Conservation (phyloP, 768 basidiomycete genomes). For the Leucogyrophana mollusca region DNA sequence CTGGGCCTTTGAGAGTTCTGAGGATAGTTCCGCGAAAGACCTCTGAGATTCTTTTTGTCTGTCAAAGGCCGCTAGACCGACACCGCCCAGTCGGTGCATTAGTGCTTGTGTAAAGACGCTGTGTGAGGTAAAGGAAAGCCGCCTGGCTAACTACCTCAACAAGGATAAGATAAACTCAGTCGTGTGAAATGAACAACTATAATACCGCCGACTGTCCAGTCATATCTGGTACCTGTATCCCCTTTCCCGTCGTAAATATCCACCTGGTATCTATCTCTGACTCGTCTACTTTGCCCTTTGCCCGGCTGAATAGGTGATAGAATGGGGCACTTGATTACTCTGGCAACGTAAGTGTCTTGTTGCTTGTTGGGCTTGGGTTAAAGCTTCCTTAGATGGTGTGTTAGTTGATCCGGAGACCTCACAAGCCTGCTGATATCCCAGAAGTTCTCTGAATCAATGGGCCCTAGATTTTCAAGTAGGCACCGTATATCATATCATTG, state of each 20-base stretch:
- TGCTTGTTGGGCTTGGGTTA: background rate
- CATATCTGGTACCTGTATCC: too few species aligned
- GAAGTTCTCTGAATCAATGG: constrained; percentile 95
- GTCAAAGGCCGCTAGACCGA: constrained; percentile 86
- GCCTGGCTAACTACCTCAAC: background rate
- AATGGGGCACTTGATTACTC: constrained; percentile 86
- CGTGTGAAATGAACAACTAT: too few species aligned
- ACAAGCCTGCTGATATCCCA: background rate
- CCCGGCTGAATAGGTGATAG: too few species aligned
- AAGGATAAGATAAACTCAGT: constrained; percentile 19
- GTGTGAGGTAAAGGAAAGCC: background rate
- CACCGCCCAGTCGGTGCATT: constrained; percentile 79
- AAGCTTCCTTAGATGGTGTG: constrained; percentile 22
- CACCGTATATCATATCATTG: background rate
- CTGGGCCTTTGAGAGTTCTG: constrained; percentile 72
- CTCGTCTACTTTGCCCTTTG: too few species aligned
- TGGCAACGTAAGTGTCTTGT: constrained; percentile 69
- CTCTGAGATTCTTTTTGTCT: constrained; percentile 79
- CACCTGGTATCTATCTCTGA: too few species aligned
- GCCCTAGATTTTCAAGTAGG: constrained; percentile 89
- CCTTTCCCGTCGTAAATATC: too few species aligned
- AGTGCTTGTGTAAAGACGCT: background rate
- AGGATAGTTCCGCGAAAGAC: constrained; percentile 81
- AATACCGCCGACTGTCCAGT: too few species aligned
- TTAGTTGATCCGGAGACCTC: background rate